Base-by-base conservation (phyloP, 495 filamentous ascomycete species). In the Geopyxis carbonaria region DNA sequence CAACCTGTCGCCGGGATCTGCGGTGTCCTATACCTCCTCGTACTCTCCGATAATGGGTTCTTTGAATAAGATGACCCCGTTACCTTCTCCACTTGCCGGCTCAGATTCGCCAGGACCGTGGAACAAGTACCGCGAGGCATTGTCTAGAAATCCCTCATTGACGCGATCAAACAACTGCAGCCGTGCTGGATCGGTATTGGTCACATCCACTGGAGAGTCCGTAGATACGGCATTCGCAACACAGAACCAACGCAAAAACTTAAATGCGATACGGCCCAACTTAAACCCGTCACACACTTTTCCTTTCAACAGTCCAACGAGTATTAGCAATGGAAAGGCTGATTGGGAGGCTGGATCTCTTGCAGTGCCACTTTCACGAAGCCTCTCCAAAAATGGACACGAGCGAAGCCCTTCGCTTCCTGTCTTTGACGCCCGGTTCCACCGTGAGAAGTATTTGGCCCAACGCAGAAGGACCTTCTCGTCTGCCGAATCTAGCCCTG, bases 31-130 rank as follows among this genome's bases (percentile, higher is more conserved):
- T 23, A 34, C 45, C 28, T 49, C 50, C 31, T 22, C 40, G 37
- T 55, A 51, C 28, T 55, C 53, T 20, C 51, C 53, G 9, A 42
- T 40, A 15, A 34, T 48, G 36, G 52, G 48, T 18, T 39, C 37
- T 14, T 40, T 55, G 22, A 32, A 34, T 1, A 46, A 34, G 36
- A 56, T 97, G 42, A 97, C 89, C 3, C 89, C 89, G 36, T 60
- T 97, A 16, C 89, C 89, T 8, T 94, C 89, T 4, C 89, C 89
- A 5, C 68, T 94, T 27, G 63, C 80, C 42, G 68, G 68, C 5
- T 62, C 62, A 43, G 75, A 78, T 31, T 82, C 79, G 5, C 79
- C 86, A n/a, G 69, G 69, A 4, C 75, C 75, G 15, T 80, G 78
- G 76, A 72, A 63, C 50, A 63, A 61, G 49, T 56, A 70, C 13